Base-by-base conservation (phyloP, 345 rosid genomes). In the Eucalyptus leucophloia region DNA sequence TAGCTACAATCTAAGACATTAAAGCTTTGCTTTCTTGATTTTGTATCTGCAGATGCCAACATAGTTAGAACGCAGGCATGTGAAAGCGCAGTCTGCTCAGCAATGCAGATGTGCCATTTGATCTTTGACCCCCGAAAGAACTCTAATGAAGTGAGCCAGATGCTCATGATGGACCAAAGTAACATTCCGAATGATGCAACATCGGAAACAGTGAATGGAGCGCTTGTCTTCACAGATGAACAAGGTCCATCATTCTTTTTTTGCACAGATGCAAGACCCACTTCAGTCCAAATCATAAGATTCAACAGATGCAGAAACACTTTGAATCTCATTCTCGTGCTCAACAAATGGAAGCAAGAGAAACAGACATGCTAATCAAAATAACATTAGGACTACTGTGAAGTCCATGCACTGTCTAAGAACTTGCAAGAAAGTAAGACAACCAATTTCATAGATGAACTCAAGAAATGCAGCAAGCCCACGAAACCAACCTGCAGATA, bases 1-100 rank as follows among this genome's bases (percentile, higher is more conserved):
- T 1, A 0, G 16, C 45, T 37, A 37, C 16, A 77, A 37, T 1
- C 2, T 2, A 77, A 77, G 83, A 0, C 9, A 0, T 72, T 37
- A 37, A 37, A 72, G 45, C 26, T 37, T 37, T 37, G 45, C 15
- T 21, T 72, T 72, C 26, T 17, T 72, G 15, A 77, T 77, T 37
- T 37, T 77, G 83, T 0, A 1, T 77, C 47, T 77, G 83, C 42
- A 37, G 83, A 42, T 77, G 83, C 42, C 28, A 10, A 21, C 4
- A 12, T 21, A 77, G 83, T 1, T 77, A 37, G 47, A 77, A 37
- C 13, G 30, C 85, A 40, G 12, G 47, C 47, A 21, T 19, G 0
- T 77, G 85, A 77, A 21, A 77, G 85, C 1, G 47, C 30, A 40
- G 13, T 1, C 47, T 23, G 1, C 45, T 40, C 30, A 21, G 85